Conservation (phyloP, 345 rosid genomes). For the Acer saccharum region DNA sequence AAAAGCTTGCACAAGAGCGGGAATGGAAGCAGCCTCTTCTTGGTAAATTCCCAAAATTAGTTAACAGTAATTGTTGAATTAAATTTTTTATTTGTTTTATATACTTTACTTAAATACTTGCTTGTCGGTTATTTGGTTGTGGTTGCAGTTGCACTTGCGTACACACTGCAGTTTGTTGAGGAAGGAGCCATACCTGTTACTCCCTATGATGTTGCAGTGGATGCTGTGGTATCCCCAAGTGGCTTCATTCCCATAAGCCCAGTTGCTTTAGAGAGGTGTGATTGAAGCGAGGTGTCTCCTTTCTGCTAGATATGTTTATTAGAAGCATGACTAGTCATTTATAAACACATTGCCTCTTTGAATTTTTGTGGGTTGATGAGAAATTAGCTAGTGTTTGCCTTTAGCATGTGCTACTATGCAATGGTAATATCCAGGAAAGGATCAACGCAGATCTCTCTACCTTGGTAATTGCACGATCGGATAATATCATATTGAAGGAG, state of each 20-base stretch:
- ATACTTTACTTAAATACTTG: neutral
- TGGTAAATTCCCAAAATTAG: conserved; percentile 22
- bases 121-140: conserved; percentile 8
- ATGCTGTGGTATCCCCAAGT: conserved; percentile 46
- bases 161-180: conserved; percentile 40
- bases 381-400: neutral
- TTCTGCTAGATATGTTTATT: neutral
- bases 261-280: conserved; percentile 28
- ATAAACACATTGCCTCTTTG: neutral
- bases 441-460: too few relatives aligned
- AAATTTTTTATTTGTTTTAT: neutral
- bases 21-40: conserved; percentile 46
- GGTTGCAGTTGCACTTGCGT: conserved; percentile 47
- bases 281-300: conserved; percentile 13
- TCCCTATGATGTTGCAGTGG: conserved; percentile 38
- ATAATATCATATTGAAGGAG: neutral
- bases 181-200: conserved; percentile 40
- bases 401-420: neutral
- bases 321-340: neutral
- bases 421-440: neutral
- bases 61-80: neutral
- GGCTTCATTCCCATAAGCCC: conserved; percentile 37
- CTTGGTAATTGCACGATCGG: too few relatives aligned
- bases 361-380: neutral
- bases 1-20: conserved; percentile 35